These are phyloP conservation scores for Sporobolomyces phaffii DNA, from an alignment of 768 basidiomycete species.

Conservation along the genomic window DNA sequence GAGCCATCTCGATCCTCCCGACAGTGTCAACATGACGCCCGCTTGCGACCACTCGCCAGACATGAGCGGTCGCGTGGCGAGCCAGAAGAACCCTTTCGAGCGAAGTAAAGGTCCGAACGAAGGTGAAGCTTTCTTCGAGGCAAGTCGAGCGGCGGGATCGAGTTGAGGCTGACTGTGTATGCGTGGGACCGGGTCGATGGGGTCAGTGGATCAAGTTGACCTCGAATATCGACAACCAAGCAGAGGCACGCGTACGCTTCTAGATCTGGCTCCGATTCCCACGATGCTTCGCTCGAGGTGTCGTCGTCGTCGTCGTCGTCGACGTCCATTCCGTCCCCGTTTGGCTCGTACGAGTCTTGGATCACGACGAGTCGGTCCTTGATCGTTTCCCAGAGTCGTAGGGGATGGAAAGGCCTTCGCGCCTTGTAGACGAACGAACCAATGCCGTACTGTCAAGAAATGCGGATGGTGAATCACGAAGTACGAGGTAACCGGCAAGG, in stretches of 20 bases:
- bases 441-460: slow-evolving; percentile 41
- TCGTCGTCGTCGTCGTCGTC: slow-evolving; percentile 33
- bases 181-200: too few relatives aligned
- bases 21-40: slow-evolving; percentile 44
- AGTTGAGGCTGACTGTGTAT: slow-evolving; percentile 42
- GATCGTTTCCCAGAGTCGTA: slow-evolving; percentile 45
- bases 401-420: slow-evolving; percentile 46
- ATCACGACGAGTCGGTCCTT: slow-evolving; percentile 45
- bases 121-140: slow-evolving; percentile 41
- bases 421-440: slow-evolving; percentile 44
- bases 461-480: too few relatives aligned
- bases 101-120: slow-evolving; percentile 44
- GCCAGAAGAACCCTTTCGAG: slow-evolving; percentile 47
- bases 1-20: slow-evolving; percentile 44
- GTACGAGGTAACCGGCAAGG: too few relatives aligned
- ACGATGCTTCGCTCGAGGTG: slow-evolving; percentile 32
- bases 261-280: slow-evolving; percentile 31
- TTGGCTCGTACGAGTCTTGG: slow-evolving; percentile 39
- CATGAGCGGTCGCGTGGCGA: slow-evolving; percentile 44
- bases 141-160: slow-evolving; percentile 42
- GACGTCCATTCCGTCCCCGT: slow-evolving; percentile 35
- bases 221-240: too few relatives aligned
- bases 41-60: slow-evolving; percentile 47
- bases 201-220: too few relatives aligned
- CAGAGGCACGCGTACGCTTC: slow-evolving; percentile 1